phyloP scores from a whole-genome alignment of 2,329 filamentous ascomycete species.

The Fusarium neocosmosporiellum region DNA sequence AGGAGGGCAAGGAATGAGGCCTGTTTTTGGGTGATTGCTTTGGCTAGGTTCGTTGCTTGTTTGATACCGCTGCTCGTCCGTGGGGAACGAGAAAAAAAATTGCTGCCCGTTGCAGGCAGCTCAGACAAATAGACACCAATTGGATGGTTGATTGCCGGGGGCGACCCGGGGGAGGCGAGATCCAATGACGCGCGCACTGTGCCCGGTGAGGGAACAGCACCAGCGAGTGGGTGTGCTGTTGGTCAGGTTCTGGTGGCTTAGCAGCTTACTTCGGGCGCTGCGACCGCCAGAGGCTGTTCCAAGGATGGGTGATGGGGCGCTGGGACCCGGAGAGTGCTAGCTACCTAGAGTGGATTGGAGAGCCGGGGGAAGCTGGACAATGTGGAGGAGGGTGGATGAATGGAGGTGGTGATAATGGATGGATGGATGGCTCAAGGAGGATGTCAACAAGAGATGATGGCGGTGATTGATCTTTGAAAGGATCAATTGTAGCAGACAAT shows the following conservation, averaged over 20 bases:
- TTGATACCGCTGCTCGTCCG: slow-evolving; percentile 10
- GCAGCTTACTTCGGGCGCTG: slow-evolving; percentile 28
- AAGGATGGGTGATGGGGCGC: slow-evolving; percentile 17
- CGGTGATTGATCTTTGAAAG: slow-evolving; percentile 17
- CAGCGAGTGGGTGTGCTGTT: slow-evolving; percentile 18
- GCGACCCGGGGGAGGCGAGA: slow-evolving; percentile 37
- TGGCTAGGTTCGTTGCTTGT: slow-evolving; percentile 21
- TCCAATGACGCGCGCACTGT: slow-evolving; percentile 37
- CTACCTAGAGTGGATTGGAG: slow-evolving; percentile 28
- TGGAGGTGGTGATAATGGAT: slow-evolving; percentile 36
- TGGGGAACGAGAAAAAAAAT: slow-evolving; percentile 18
- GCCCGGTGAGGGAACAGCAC: slow-evolving; percentile 15
- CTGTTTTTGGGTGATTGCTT: slow-evolving; percentile 11
- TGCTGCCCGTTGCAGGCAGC: slow-evolving; percentile 13
- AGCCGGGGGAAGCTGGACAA: slow-evolving; percentile 25
- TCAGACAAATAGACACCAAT: slow-evolving; percentile 30
- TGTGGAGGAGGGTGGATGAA: slow-evolving; percentile 34
- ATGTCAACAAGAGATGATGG: slow-evolving; percentile 18
- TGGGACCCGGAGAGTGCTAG: slow-evolving; percentile 22
- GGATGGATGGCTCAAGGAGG: slow-evolving; percentile 21
- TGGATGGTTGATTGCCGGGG: slow-evolving; percentile 35
- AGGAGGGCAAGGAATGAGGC: background rate
- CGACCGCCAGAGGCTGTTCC: slow-evolving; percentile 25
- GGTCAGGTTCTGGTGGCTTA: slow-evolving; percentile 16
- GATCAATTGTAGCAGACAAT: slow-evolving; percentile 15